These are phyloP conservation scores for Lodderomyces jiufengensis DNA, from an alignment of 1,139 yeast species.

Conservation along the genomic window DNA sequence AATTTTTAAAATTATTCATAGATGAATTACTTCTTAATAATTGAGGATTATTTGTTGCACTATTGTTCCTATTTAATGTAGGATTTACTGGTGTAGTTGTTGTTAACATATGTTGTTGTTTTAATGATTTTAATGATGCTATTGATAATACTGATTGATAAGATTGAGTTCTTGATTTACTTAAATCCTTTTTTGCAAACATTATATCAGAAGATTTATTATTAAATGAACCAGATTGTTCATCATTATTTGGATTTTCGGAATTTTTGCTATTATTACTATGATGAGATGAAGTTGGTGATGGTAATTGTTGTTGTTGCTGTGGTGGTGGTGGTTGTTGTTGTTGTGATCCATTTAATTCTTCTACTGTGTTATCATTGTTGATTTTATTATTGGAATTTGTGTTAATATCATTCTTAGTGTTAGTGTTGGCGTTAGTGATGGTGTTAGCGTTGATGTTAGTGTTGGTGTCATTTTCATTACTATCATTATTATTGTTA, in stretches of 20 bases:
- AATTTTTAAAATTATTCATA: conserved; percentile 28
- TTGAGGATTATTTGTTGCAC: not conserved
- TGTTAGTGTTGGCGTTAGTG: no score
- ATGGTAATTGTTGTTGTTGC: not conserved
- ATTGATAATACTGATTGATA: conserved; percentile 63
- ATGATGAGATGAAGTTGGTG: conserved; percentile 3
- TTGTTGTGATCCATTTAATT: not conserved
- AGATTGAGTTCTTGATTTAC: conserved; percentile 54
- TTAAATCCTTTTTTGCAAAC: conserved; percentile 53
- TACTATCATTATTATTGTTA: not conserved
- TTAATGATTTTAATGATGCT: conserved; percentile 51
- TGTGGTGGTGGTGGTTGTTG: conserved; percentile 1
- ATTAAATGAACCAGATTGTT: not conserved
- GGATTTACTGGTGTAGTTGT: conserved; percentile 2
- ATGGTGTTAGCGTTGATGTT: not conserved
- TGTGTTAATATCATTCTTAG: not conserved
- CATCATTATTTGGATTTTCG: not conserved
- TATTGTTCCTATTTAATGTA: conserved; percentile 3
- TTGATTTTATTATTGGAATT: not conserved
- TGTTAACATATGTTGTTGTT: conserved; percentile 23
- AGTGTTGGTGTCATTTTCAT: not conserved
- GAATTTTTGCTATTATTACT: not conserved
- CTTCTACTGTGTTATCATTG: no score
- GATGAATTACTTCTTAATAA: conserved; percentile 13
- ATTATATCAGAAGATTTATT: conserved; percentile 25